A percentile compares a stretch with the other conserved stretches of the same genome.
phyloP scores from a whole-genome alignment of 2,329 filamentous ascomycete species.

The Neonectria faginata region DNA sequence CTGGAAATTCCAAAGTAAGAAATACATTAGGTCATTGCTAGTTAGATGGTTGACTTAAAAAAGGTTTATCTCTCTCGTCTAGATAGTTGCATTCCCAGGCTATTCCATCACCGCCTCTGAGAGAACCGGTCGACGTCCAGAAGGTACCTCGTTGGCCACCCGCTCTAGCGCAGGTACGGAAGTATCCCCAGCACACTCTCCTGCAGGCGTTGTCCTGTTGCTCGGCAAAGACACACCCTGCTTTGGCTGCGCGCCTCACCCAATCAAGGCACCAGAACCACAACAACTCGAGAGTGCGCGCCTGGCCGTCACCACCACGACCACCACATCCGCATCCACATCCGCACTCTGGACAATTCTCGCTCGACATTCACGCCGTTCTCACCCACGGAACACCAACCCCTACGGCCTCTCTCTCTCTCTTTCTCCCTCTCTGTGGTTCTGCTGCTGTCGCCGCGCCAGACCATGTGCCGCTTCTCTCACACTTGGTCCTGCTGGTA shows the following conservation, averaged over 20 bases:
- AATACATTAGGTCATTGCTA: too few relatives aligned
- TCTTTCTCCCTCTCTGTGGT: conserved; percentile 13
- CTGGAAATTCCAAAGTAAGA: too few relatives aligned
- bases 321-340: conserved; percentile 25
- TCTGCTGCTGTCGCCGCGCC: conserved; percentile 33
- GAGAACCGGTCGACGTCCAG: background rate
- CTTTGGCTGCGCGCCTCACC: conserved; percentile 17
- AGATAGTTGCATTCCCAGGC: background rate
- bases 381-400: conserved; percentile 26
- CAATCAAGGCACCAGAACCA: conserved; percentile 37
- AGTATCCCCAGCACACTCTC: conserved; percentile 12
- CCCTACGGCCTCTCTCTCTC: conserved; percentile 9
- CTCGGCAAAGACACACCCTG: conserved; percentile 35
- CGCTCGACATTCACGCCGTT: conserved; percentile 34
- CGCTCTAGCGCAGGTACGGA: conserved; percentile 20
- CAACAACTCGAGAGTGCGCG: conserved; percentile 37
- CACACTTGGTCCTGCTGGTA: conserved; percentile 40
- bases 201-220: conserved; percentile 39
- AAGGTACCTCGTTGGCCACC: conserved; percentile 51
- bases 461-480: conserved; percentile 42
- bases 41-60: too few relatives aligned
- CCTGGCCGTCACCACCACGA: conserved; percentile 39
- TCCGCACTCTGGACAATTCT: conserved; percentile 8
- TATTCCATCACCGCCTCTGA: background rate
- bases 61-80: background rate